Base-by-base conservation (phyloP, 2,329 filamentous ascomycete genomes). In the Colletotrichum tabaci region DNA sequence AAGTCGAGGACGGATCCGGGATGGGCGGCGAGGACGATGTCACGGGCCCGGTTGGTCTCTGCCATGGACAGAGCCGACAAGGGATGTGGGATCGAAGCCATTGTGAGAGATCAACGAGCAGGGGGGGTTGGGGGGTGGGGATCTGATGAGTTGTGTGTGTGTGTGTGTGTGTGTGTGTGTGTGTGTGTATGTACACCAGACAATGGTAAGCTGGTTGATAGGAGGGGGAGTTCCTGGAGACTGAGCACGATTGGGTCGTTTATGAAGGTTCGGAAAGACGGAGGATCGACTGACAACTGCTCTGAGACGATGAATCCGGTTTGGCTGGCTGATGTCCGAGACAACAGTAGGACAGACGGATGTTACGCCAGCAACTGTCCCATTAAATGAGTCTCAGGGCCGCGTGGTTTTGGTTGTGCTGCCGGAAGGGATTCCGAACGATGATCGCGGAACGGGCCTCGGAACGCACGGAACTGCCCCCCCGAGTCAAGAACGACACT, bases 1-100 rank as follows among this genome's bases (percentile, higher is more conserved):
- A 87, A 88, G 61, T 80, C 77, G 5, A 79, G 69, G 2, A 74
- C 79, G 0, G 78, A 70, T 3, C 76, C 78, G 2, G 78, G 74
- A 38, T 82, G 76, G 9, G 77, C 68, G 3, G 67, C 65, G 16
- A 79, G 73, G 5, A 84, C 79, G 2, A 79, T 71, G 49, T 80
- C 76, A 2, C 81, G 80, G 0, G 84, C 82, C 58, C 78, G 72
- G 60, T 81, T 74, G 35, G 77, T 80, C 71, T 82, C 80, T 13
- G 74, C 67, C 44, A 74, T 23, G 18, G 73, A 75, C 4, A 82
- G 74, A 1, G 76, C 74, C 6, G 79, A 80, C 7, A 82, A 74
- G 7, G 80, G 80, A 73, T 82, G 80, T 53, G 79, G 78, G 56
- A 74, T 56, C 18, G 55, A 49, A 12, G 61, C 56, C 47, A 75